Evolutionary conservation across 139 green algal species (phyloP).

Genomic region (Tetraselmis striata): DNA sequence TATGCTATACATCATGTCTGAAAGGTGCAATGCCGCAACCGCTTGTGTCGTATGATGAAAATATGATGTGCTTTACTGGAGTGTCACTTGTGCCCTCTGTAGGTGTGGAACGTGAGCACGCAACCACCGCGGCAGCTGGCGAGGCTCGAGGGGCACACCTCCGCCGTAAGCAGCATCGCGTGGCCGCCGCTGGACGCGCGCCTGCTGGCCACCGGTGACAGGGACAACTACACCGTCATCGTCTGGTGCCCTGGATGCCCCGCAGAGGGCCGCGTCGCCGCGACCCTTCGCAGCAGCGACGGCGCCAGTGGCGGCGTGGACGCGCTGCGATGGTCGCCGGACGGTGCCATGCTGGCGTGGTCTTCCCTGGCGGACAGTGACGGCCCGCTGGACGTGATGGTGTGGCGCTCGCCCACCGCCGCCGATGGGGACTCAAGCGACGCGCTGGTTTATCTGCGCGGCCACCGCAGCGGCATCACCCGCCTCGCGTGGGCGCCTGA

Average conservation of each 20-base stretch:
- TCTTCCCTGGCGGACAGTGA: neutral
- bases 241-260: neutral
- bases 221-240: neutral
- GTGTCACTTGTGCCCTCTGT: no score
- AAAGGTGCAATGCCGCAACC: no score
- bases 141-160: neutral
- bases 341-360: neutral
- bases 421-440: neutral
- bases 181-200: neutral
- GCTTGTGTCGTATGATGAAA: no score
- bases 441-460: neutral
- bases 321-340: neutral
- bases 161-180: neutral
- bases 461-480: neutral
- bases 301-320: neutral
- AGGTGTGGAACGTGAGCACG: neutral
- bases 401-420: neutral
- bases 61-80: no score
- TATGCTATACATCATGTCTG: no score
- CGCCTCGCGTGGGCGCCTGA: neutral
- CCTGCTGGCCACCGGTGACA: neutral
- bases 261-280: neutral
- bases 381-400: neutral
- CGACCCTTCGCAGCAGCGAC: neutral
- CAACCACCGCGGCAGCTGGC: neutral